Evolutionary conservation across 23 red algal species (phyloP).

Genomic region (Porphyridium purpureum): DNA sequence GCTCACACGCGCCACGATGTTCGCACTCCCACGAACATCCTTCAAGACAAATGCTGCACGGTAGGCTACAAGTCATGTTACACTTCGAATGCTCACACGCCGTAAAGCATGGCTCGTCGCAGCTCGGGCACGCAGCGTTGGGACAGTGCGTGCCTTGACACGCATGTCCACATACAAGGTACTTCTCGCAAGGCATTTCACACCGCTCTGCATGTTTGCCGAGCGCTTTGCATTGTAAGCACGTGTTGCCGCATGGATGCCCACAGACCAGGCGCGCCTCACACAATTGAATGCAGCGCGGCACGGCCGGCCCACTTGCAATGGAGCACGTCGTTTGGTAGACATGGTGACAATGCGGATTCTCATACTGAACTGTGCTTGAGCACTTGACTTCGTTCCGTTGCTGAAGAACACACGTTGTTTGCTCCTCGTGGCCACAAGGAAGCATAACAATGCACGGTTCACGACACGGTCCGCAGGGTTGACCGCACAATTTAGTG

Average conservation of each 20-base stretch:
- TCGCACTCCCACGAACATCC: constrained; percentile 3
- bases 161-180: not conserved
- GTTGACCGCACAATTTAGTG: not conserved
- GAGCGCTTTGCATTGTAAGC: not conserved
- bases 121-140: constrained; percentile 8
- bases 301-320: not conserved
- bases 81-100: constrained; percentile 19
- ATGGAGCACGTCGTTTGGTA: not conserved
- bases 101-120: not conserved
- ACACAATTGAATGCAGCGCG: not conserved
- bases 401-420: not conserved
- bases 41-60: constrained; percentile 9
- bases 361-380: not conserved
- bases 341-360: not conserved
- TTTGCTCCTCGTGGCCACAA: not conserved
- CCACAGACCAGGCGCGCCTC: not conserved
- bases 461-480: not conserved
- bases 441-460: not conserved
- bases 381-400: not conserved
- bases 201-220: too few relatives aligned
- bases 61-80: not conserved
- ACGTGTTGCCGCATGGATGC: not conserved
- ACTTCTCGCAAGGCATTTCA: not conserved
- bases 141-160: constrained; percentile 1
- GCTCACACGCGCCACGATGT: not conserved